Evolutionary conservation across 2,329 filamentous ascomycete genomes (phyloP).

Genomic region (Thielaviopsis musarum): DNA sequence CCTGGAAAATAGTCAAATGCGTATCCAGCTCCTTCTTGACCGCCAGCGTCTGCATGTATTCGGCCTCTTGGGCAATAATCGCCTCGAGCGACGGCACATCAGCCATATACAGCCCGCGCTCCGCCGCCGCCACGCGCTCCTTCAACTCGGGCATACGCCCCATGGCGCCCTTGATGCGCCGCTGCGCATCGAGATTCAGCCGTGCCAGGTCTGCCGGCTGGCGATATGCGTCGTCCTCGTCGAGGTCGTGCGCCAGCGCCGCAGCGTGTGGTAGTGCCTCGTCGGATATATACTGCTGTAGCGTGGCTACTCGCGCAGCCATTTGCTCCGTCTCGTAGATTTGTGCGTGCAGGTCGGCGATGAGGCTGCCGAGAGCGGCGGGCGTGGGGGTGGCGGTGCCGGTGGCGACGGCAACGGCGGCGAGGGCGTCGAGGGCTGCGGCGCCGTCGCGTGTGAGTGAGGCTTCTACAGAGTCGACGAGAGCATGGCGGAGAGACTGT

Average conservation of each 20-base stretch:
- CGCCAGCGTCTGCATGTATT: constrained; percentile 27
- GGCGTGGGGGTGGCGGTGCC: constrained; percentile 32
- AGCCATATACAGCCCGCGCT: not conserved
- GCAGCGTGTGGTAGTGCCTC: constrained; percentile 27
- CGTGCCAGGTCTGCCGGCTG: constrained; percentile 42
- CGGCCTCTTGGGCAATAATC: not conserved
- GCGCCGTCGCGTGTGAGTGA: constrained; percentile 37
- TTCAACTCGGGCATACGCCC: constrained; percentile 50
- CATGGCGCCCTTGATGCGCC: constrained; percentile 49
- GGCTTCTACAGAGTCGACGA: constrained; percentile 38
- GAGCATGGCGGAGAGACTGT: constrained; percentile 16
- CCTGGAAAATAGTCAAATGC: constrained; percentile 49
- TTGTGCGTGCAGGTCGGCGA: constrained; percentile 39
- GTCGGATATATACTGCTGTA: constrained; percentile 37
- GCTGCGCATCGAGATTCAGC: constrained; percentile 58
- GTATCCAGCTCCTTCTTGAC: constrained; percentile 46
- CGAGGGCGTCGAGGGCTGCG: constrained; percentile 39
- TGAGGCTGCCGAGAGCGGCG: constrained; percentile 30
- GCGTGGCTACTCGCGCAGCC: constrained; percentile 32
- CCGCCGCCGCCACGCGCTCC: constrained; percentile 1
- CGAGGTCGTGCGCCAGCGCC: constrained; percentile 26
- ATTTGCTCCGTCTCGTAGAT: constrained; percentile 39
- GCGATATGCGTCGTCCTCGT: constrained; percentile 28
- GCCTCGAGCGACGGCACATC: constrained; percentile 1
- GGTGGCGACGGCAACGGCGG: constrained; percentile 32